Percentiles rank a stretch among this genome's conserved stretches.
Evolutionary conservation across 129 eudicot genomes (phyloP).

Genomic region (Escallonia herrerae): DNA sequence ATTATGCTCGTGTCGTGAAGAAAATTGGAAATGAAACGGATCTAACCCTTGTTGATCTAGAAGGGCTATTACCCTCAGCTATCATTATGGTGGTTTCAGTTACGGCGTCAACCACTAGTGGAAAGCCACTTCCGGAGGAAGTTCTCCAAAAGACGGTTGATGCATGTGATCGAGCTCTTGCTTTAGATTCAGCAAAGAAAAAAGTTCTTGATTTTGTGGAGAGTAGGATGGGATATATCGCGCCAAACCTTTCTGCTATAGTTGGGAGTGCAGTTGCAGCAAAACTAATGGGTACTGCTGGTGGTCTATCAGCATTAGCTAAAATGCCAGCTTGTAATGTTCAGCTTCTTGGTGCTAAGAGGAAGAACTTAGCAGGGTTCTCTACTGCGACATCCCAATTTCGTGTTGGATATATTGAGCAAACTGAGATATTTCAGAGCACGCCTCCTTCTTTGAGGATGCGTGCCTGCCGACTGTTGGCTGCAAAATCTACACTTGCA

Average conservation of each 20-base stretch:
- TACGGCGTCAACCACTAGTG: constrained; percentile 88
- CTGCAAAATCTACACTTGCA: constrained; percentile 82
- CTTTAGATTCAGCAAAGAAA: constrained; percentile 70
- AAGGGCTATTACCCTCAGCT: constrained; percentile 82
- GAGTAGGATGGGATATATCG: constrained; percentile 83
- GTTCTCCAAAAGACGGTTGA: constrained; percentile 69
- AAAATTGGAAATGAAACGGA: constrained; percentile 82
- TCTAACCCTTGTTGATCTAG: constrained; percentile 80
- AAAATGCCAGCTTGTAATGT: constrained; percentile 96
- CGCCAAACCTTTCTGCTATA: constrained; percentile 82
- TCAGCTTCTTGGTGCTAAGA: constrained; percentile 78
- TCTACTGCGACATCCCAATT: constrained; percentile 86
- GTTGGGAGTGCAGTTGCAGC: constrained; percentile 98
- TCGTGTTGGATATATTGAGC: constrained; percentile 86
- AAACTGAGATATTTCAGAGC: constrained; percentile 83
- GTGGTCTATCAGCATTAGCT: constrained; percentile 63
- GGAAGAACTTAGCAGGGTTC: constrained; percentile 80
- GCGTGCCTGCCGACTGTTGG: constrained; percentile 86
- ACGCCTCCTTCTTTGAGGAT: constrained; percentile 82
- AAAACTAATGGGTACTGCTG: constrained; percentile 88
- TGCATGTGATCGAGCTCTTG: constrained; percentile 89
- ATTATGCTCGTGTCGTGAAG: constrained; percentile 89
- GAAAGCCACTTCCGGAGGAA: constrained; percentile 81
- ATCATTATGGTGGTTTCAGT: constrained; percentile 91
- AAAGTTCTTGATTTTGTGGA: constrained; percentile 87